A percentile compares a stretch with the other conserved stretches of the same genome.
Conservation (phyloP, 441 rosid species). For the Euphorbia schlechtendalii region DNA sequence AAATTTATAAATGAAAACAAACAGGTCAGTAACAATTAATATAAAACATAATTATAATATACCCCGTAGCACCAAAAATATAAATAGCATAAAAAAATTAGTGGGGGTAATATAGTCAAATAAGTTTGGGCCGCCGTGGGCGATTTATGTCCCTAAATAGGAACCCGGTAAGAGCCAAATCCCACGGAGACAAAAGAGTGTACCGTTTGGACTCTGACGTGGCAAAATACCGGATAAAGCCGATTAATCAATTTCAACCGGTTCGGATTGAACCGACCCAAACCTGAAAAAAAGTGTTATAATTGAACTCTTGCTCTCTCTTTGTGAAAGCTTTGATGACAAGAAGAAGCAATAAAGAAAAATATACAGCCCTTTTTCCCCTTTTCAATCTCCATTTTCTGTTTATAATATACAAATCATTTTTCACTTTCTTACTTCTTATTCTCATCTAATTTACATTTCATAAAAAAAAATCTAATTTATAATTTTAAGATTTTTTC, state of each 20-base stretch:
- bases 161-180: not conserved
- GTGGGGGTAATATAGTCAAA: conserved; percentile 8
- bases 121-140: not conserved
- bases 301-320: not conserved
- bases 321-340: conserved; percentile 1
- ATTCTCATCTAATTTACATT: no score
- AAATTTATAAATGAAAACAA: no score
- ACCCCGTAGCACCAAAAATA: no score
- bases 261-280: not conserved
- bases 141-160: not conserved
- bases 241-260: not conserved
- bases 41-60: no score
- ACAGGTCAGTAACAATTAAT: no score
- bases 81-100: not conserved
- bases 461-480: not conserved
- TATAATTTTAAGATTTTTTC: not conserved
- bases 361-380: conserved; percentile 5
- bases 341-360: conserved; percentile 10
- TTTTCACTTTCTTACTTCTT: not conserved
- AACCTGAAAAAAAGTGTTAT: not conserved
- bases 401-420: not conserved
- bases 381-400: not conserved
- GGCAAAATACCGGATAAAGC: conserved; percentile 13
- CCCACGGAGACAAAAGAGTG: not conserved
- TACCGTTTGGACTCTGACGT: conserved; percentile 17